Conservation (phyloP, 345 rosid species). For the Pseudoturritis turrita region DNA sequence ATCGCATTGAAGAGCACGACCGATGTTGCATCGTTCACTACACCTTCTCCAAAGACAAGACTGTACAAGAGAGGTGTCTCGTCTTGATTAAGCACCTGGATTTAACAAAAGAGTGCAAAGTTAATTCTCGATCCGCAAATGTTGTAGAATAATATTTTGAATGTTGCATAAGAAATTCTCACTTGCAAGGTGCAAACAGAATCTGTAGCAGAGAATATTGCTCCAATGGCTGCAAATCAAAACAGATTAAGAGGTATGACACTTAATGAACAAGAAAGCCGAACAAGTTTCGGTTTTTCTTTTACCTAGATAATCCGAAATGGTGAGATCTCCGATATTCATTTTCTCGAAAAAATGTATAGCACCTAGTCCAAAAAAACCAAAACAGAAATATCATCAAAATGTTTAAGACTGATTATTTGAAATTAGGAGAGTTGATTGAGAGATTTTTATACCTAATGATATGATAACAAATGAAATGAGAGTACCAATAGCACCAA, state of each 20-base stretch:
- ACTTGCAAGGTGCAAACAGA: slow-evolving; percentile 99
- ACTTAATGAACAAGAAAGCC: slow-evolving; percentile 2
- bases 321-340: slow-evolving; percentile 55
- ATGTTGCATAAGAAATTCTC: background rate
- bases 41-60: slow-evolving; percentile 96
- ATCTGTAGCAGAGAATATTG: slow-evolving; percentile 96
- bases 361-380: slow-evolving; percentile 47
- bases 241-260: background rate
- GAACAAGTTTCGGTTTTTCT: background rate
- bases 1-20: slow-evolving; percentile 95
- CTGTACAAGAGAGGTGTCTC: slow-evolving; percentile 88
- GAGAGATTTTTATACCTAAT: slow-evolving; percentile 44
- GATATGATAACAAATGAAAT: slow-evolving; percentile 82
- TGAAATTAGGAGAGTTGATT: background rate
- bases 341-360: slow-evolving; percentile 62
- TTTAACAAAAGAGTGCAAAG: background rate
- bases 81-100: slow-evolving; percentile 87
- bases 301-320: slow-evolving; percentile 81
- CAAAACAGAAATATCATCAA: background rate
- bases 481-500: slow-evolving; percentile 92
- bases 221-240: slow-evolving; percentile 77
- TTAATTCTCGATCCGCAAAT: background rate
- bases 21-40: slow-evolving; percentile 94
- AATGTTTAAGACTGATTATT: background rate
- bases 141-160: background rate